Evolutionary conservation across 139 green algal species (phyloP).

Genomic region (Chlamydomonas incerta): DNA sequence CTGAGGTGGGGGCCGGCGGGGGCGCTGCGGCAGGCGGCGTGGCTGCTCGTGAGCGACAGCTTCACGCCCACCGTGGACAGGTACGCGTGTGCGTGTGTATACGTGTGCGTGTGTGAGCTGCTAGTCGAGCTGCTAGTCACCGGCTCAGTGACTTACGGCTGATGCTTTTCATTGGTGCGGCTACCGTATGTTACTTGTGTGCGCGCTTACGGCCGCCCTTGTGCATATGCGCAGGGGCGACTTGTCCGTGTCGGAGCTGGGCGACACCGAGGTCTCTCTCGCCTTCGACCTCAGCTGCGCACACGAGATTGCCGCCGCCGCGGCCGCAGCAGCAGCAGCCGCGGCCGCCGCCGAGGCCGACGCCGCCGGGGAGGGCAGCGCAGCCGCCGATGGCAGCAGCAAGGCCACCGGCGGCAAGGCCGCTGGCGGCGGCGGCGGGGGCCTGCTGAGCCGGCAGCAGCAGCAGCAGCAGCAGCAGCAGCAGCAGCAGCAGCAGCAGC

Average conservation of each 20-base stretch:
- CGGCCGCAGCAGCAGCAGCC: neutral
- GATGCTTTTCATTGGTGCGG: too few relatives aligned
- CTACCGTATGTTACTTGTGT: too few relatives aligned
- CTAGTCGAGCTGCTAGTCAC: too few relatives aligned
- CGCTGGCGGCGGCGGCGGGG: too few relatives aligned
- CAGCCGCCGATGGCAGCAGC: too few relatives aligned
- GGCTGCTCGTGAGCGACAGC: conserved; percentile 31
- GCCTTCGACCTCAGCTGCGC: conserved; percentile 30
- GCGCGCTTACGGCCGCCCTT: too few relatives aligned
- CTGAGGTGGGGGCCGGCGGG: conserved; percentile 10
- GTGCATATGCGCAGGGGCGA: conserved; percentile 1
- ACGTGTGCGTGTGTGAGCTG: neutral
- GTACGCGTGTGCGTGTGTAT: neutral
- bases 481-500: neutral
- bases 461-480: neutral
- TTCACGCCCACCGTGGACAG: conserved; percentile 14
- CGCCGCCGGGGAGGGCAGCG: neutral
- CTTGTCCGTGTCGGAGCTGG: conserved; percentile 4
- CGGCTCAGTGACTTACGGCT: too few relatives aligned
- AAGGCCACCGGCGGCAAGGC: too few relatives aligned
- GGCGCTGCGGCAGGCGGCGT: neutral
- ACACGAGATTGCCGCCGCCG: neutral
- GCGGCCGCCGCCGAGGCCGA: neutral
- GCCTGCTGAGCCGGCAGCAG: neutral
- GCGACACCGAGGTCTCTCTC: conserved; percentile 28